Evolutionary conservation across 768 basidiomycete species (phyloP), one percentile per base, ranked within the genome.

Genomic region (Tylopilus cervinicoccineus): DNA sequence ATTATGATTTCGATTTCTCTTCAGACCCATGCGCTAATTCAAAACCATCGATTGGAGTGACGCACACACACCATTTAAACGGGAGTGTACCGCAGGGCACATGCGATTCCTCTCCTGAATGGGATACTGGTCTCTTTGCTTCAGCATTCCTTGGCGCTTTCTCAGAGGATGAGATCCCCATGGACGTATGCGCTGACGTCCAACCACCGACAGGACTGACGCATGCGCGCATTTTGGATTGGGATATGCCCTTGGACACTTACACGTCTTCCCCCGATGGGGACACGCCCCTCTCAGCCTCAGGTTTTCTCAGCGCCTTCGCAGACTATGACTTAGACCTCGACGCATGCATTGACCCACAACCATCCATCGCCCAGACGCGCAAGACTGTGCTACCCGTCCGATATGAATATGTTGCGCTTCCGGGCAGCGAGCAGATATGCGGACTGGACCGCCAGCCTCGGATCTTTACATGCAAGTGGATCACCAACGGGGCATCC

Each of bases 381-480:
- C 33, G 10, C 19, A 24, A 41, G 34, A 1, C 11, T 3, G 3
- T 48, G 19, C 4, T 45, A 19, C 40, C 26, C 16, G 20, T n/a
- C 20, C 53, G 41, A 39, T 28, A 20, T 22, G 1, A 43, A 39
- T 28, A 20, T 22, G 1, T 23, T 13, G 3, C 33, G 3, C 37
- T 17, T 48, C 14, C 33, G 4, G 16, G 9, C 3, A 31, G 6
- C 1, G 43, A 32, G 17, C 29, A 22, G 12, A 34, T 3, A 2
- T 11, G 7, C 24, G 47, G 24, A 16, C 12, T 14, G 2, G 26
- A 38, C 12, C 40, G 4, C 24, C 6, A 32, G 8, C 8, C 17
- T 16, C 53, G 29, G 5, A 9, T 0, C 11, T 28, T 43, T 43
- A 8, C 9, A 32, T 64, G 61, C 20, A 42, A n/a, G 6, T 63